Base-by-base conservation (phyloP, 2,329 filamentous ascomycete genomes). In the Penicillium sp. region DNA sequence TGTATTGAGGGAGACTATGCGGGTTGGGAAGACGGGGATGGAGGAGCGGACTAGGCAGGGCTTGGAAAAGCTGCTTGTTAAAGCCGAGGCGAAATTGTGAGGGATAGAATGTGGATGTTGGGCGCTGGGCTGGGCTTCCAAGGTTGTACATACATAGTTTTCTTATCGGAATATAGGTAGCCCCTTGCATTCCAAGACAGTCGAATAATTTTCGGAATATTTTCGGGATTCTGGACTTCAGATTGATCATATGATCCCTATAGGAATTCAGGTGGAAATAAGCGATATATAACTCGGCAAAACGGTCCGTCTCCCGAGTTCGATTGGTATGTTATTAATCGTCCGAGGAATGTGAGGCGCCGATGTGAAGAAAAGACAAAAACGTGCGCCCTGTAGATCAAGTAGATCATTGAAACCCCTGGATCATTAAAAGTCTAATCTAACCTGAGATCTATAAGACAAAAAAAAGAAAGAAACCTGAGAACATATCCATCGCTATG, bases 1-100 rank as follows among this genome's bases (percentile, higher is more conserved):
- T 77, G 89, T 95, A n/a, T 86, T 93, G 58, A 82, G 90, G 51
- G 81, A 82, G 38, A 89, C 84, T 17, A 86, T 88, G 63, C 84
- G 86, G 59, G 90, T 91, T n/a, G 83, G 81, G 25, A 74, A 78
- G 25, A 90, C 88, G 29, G 81, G 75, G 17, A 77, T 78, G 75
- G 71, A 73, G 58, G 64, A 57, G 48, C 60, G 58, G 45, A 70
- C 77, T 50, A 63, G 85, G 27, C 70, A 71, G 37, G 87, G 86
- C 1, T 75, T 91, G 55, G 79, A 84, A 71, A 83, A 78, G 62
- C 76, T 90, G 66, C 64, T 82, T 37, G 74, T 81, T 37, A 64
- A 49, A 27, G 59, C 58, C 37, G 59, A 53, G 50, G 56, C 69
- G 31, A 74, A 71, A 61, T 59, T 75, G 59, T 75, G 59, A 67